Conservation (phyloP, 2,329 filamentous ascomycete species). For the Botrytis galanthina region DNA sequence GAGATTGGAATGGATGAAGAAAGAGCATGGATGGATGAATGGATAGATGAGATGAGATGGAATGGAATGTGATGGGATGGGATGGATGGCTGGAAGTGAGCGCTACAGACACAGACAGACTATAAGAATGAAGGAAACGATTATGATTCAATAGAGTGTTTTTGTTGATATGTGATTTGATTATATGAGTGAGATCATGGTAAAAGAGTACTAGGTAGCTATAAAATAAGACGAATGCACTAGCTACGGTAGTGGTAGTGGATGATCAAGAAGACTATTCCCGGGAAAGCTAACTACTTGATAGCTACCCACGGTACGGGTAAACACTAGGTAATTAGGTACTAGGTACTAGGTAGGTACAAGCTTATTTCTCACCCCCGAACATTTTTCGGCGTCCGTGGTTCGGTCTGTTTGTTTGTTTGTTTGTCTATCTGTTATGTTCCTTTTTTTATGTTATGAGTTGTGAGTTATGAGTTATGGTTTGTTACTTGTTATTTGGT, state of each 20-base stretch:
- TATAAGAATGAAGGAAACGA: slow-evolving; percentile 10
- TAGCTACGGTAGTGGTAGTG: background rate
- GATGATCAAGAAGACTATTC: background rate
- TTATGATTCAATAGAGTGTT: background rate
- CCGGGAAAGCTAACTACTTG: too few relatives aligned
- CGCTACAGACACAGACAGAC: background rate
- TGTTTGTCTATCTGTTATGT: too few relatives aligned
- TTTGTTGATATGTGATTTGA: background rate
- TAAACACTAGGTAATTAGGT: too few relatives aligned
- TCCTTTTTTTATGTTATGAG: too few relatives aligned
- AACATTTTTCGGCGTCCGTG: too few relatives aligned
- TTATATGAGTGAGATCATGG: background rate
- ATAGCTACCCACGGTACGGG: too few relatives aligned
- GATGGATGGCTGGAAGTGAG: slow-evolving; percentile 9
- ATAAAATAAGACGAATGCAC: background rate
- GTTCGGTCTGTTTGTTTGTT: too few relatives aligned
- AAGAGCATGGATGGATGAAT: slow-evolving; percentile 7
- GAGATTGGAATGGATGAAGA: background rate
- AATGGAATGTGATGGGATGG: background rate
- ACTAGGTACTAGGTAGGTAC: too few relatives aligned
- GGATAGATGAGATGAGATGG: background rate
- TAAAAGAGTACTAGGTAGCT: background rate
- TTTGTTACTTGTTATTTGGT: too few relatives aligned
- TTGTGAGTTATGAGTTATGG: too few relatives aligned
- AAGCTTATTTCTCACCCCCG: too few relatives aligned